These are phyloP conservation scores for Crucihimalaya himalaica DNA, from an alignment of 345 rosid genomes.

Conservation along the genomic window DNA sequence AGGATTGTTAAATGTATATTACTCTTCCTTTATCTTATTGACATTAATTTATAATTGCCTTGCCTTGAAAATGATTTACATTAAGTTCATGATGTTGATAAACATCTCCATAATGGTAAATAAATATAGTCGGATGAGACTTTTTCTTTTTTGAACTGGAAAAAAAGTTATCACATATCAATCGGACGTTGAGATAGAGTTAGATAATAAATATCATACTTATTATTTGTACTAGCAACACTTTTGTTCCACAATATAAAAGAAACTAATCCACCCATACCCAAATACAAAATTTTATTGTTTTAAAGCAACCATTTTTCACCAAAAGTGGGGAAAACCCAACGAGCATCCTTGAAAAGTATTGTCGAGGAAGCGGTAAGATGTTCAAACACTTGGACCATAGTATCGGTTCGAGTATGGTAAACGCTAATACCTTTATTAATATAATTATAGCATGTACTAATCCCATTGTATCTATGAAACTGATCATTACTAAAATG, in stretches of 20 bases:
- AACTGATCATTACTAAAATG: neutral
- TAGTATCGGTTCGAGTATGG: neutral
- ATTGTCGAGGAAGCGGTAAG: neutral
- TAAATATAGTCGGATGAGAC: neutral
- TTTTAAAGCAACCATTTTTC: neutral
- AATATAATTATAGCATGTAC: neutral
- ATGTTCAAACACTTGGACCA: neutral
- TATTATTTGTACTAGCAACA: neutral
- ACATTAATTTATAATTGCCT: neutral
- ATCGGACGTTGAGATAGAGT: neutral
- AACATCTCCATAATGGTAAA: neutral
- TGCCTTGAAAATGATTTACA: neutral
- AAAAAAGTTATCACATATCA: neutral
- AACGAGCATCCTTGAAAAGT: conserved; percentile 9
- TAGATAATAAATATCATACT: neutral
- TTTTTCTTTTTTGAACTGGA: neutral
- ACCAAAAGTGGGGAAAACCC: conserved; percentile 7
- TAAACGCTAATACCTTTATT: neutral
- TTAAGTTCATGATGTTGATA: neutral
- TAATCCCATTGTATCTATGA: neutral
- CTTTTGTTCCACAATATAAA: neutral
- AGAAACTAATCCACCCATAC: neutral
- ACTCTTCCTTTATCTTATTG: conserved; percentile 10
- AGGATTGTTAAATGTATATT: conserved; percentile 28
- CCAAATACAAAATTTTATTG: neutral